Base-by-base conservation (phyloP, 768 basidiomycete genomes). In the Amanita fuliginea region DNA sequence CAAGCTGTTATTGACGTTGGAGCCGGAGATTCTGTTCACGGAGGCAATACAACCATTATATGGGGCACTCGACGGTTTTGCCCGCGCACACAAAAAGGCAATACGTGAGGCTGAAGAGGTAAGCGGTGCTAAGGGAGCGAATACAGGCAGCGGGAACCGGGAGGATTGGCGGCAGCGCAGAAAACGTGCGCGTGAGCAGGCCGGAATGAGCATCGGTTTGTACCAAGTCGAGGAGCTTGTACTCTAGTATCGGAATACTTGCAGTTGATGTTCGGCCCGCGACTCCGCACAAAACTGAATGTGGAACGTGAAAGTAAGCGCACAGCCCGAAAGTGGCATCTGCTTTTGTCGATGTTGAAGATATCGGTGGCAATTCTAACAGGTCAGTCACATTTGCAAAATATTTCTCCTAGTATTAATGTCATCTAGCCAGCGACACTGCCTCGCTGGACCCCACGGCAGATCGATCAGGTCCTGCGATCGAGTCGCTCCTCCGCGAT, bases 141-240 rank as follows among this genome's bases (percentile, higher is more conserved):
- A 30, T 62, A 58, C 57, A 66, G 51, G 46, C 56, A 73, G 64
- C 47, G 65, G 64, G 51, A 58, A 58, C 4, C 49, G 53, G 18
- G 59, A 54, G 7, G 78, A 80, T 58, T 75, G 73, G 77, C 73
- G 68, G 54, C 72, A 70, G 62, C 66, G 77, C 57, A 71, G 67
- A 58, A 80, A 75, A 61, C 63, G 69, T 54, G 70, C 68, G n/a
- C 72, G 71, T 32, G 76, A 79, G 54, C 75, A 72, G 51, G 69
- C 71, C 16, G 70, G 66, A 26, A 67, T 78, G 48, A 71, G 69
- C 30, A 68, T 86, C 48, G 83, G 83, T 18, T 56, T 79, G 55
- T 88, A 89, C 63, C 80, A 77, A 62, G 59, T 89, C 52, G 86
- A 89, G 56, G 82, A 86, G 56, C 67, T 90, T 54, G 65, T 73